Evolutionary conservation across 805 yeast genomes (phyloP), one percentile per base, ranked within the genome.

Genomic region (Dipodascus albidus): DNA sequence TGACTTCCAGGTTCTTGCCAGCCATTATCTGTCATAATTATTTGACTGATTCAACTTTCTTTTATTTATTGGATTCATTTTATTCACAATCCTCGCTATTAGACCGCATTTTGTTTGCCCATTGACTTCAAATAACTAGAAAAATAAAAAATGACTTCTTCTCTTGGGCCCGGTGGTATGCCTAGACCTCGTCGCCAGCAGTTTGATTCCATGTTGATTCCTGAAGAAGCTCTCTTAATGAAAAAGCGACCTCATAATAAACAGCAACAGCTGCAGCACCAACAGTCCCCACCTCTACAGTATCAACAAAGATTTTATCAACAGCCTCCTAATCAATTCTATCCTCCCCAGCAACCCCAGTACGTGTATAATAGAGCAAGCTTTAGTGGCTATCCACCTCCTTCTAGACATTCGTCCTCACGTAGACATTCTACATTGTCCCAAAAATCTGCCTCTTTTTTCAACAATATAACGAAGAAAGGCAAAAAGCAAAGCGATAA

Each of bases 81-180:
- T n/a, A n/a, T n/a, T n/a, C n/a, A n/a, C n/a, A n/a, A n/a, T n/a
- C n/a, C n/a, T n/a, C n/a, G n/a, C n/a, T n/a, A n/a, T n/a, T n/a
- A n/a, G n/a, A n/a, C n/a, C n/a, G n/a, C n/a, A n/a, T n/a, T n/a
- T n/a, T n/a, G n/a, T n/a, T n/a, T n/a, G n/a, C n/a, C n/a, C n/a
- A n/a, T n/a, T n/a, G n/a, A n/a, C n/a, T n/a, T n/a, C n/a, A n/a
- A n/a, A n/a, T n/a, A n/a, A n/a, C n/a, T n/a, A n/a, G n/a, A n/a
- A n/a, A n/a, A n/a, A n/a, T n/a, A 27, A 27, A 27, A 6, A 27
- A 27, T 27, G 33, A 11, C 33, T 27, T 38, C 44, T 14, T 47
- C 49, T 4, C 31, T 47, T n/a, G 57, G 57, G n/a, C 57, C 59
- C 11, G 62, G 62, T 20, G 63, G 63, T 31, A 60, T 59, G 62